Percentiles rank a stretch among this genome's conserved stretches.
phyloP scores from a whole-genome alignment of 2,329 filamentous ascomycete species.

The Fusarium keratoplasticum region DNA sequence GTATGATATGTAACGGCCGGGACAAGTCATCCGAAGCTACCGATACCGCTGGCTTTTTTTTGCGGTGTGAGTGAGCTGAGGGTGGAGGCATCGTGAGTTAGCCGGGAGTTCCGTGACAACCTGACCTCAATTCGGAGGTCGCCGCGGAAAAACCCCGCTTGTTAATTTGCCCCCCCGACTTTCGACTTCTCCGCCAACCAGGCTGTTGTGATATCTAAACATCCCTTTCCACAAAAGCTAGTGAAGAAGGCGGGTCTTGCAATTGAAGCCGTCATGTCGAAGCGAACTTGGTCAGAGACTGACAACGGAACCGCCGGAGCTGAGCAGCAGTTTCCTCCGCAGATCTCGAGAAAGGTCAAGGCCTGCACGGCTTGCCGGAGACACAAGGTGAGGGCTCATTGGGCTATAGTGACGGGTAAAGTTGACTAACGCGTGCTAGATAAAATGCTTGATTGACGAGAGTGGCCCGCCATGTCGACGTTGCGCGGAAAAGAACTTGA shows the following conservation, averaged over 20 bases:
- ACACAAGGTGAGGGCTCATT: constrained; percentile 46
- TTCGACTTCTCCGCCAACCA: constrained; percentile 21
- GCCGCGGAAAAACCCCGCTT: constrained; percentile 32
- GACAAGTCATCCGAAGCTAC: neutral
- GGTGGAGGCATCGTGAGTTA: neutral
- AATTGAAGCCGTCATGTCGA: constrained; percentile 13
- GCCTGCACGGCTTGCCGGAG: constrained; percentile 53
- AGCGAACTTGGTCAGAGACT: constrained; percentile 29
- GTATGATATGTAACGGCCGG: neutral
- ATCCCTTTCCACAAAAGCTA: neutral
- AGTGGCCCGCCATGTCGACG: constrained; percentile 52
- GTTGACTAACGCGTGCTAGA: constrained; percentile 36
- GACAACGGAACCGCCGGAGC: neutral
- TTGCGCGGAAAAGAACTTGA: constrained; percentile 49
- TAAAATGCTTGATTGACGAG: constrained; percentile 53
- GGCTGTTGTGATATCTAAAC: constrained; percentile 20
- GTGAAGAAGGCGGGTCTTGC: neutral
- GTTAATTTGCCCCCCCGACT: constrained; percentile 4
- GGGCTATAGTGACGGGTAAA: neutral
- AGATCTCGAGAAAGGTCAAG: constrained; percentile 52
- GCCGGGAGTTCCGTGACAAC: constrained; percentile 1
- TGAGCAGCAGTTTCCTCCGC: constrained; percentile 21
- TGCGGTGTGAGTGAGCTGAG: neutral
- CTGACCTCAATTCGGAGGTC: constrained; percentile 1
- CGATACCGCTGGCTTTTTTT: neutral